Percentiles rank a stretch among this genome's conserved stretches.
phyloP scores from a whole-genome alignment of 345 rosid genomes.

The Eucalyptus tenuipes region DNA sequence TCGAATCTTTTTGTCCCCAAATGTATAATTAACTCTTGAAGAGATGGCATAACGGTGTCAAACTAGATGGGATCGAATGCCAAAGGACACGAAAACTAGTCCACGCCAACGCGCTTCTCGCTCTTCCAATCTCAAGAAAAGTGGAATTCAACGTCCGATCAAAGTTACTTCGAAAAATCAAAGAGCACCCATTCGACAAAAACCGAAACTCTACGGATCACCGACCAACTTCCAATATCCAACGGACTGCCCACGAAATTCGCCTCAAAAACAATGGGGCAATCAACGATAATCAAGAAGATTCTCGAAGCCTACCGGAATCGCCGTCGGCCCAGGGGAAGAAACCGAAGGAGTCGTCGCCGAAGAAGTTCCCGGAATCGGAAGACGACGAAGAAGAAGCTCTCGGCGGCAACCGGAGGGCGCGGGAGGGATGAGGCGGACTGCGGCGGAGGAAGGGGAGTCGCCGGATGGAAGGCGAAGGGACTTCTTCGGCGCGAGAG shows the following conservation, averaged over 20 bases:
- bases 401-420: conserved; percentile 26
- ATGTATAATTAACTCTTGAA: not conserved
- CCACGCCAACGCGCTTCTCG: not conserved
- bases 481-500: conserved; percentile 1
- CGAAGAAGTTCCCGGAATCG: conserved; percentile 33
- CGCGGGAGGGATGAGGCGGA: conserved; percentile 18
- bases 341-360: conserved; percentile 50
- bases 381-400: conserved; percentile 12
- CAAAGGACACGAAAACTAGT: not conserved
- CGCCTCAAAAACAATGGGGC: not conserved
- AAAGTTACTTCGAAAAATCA: not conserved
- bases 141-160: not conserved
- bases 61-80: not conserved
- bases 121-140: not conserved
- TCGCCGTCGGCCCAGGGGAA: conserved; percentile 64
- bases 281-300: not conserved
- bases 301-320: not conserved
- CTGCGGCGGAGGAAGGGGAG: conserved; percentile 7
- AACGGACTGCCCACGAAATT: not conserved
- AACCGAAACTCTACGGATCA: not conserved
- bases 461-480: not conserved
- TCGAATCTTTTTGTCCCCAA: not conserved
- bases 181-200: not conserved
- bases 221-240: not conserved
- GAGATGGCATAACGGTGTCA: not conserved